These are phyloP conservation scores for Fusarium sp. DNA, from an alignment of 2,329 filamentous ascomycete genomes.

Conservation along the genomic window DNA sequence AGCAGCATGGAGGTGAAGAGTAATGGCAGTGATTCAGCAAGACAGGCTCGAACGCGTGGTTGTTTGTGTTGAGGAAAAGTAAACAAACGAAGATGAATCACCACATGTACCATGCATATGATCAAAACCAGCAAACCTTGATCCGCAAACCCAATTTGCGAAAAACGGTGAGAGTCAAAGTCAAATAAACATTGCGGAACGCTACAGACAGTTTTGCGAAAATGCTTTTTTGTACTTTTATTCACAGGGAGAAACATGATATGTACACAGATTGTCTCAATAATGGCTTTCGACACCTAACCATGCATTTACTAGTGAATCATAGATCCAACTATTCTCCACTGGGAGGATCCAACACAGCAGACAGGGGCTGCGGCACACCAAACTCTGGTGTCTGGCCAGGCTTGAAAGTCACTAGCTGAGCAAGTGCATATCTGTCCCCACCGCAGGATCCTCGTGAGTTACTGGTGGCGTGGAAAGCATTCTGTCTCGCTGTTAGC, in stretches of 20 bases:
- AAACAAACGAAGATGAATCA: background rate
- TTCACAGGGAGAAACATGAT: background rate
- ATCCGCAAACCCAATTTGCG: background rate
- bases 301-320: too few species aligned
- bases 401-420: constrained; percentile 1
- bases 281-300: too few species aligned
- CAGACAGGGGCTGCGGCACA: constrained; percentile 5
- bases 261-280: background rate
- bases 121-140: background rate
- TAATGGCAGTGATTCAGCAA: background rate
- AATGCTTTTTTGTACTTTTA: background rate
- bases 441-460: constrained; percentile 5
- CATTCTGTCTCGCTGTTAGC: background rate
- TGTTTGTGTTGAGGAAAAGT: background rate
- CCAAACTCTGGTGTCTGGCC: constrained; percentile 6
- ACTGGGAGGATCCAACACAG: constrained; percentile 2
- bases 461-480: constrained; percentile 13
- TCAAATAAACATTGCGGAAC: too few species aligned
- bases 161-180: background rate
- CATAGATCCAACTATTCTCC: background rate
- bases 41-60: background rate
- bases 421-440: constrained; percentile 7
- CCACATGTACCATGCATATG: background rate
- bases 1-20: accelerated
- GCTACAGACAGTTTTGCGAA: background rate